A percentile compares a stretch with the other conserved stretches of the same genome.
These are phyloP conservation scores for Suillus ampliporus DNA, from an alignment of 768 basidiomycete genomes.

Conservation along the genomic window DNA sequence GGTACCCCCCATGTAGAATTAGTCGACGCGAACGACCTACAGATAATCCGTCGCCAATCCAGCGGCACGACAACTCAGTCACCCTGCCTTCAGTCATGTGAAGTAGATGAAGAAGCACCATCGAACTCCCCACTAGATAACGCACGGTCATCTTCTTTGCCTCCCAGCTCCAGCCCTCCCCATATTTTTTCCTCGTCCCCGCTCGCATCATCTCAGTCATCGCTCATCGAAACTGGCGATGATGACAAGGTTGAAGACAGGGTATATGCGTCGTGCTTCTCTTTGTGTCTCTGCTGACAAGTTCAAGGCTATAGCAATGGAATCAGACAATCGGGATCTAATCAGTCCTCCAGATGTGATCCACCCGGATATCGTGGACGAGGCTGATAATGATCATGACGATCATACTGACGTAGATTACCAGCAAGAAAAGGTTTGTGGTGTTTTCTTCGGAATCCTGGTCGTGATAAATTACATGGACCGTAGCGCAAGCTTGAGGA, in stretches of 20 bases:
- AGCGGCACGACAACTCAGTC: not conserved
- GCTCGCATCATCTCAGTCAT: slow-evolving; percentile 39
- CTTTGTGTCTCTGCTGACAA: not conserved
- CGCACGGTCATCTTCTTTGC: slow-evolving; percentile 26
- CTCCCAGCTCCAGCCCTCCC: slow-evolving; percentile 55
- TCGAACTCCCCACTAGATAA: slow-evolving; percentile 8
- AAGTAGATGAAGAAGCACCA: not conserved
- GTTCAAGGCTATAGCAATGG: not conserved
- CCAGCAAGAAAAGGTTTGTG: not conserved
- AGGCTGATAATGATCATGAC: not conserved
- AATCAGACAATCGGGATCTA: not conserved
- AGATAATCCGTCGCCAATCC: not conserved
- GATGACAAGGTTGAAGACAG: slow-evolving; percentile 15
- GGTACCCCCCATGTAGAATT: not conserved
- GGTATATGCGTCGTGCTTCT: slow-evolving; percentile 18
- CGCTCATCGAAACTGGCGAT: slow-evolving; percentile 15
- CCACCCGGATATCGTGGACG: not conserved
- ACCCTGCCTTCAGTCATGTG: not conserved
- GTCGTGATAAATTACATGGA: not conserved
- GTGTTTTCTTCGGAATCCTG: not conserved
- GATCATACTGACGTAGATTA: not conserved
- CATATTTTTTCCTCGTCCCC: slow-evolving; percentile 51
- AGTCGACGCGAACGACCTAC: not conserved
- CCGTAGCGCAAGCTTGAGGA: not conserved
- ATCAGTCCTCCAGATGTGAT: not conserved